These are phyloP conservation scores for Saccharomyces hybrid DNA, from an alignment of 1,139 yeast genomes.

Conservation along the genomic window DNA sequence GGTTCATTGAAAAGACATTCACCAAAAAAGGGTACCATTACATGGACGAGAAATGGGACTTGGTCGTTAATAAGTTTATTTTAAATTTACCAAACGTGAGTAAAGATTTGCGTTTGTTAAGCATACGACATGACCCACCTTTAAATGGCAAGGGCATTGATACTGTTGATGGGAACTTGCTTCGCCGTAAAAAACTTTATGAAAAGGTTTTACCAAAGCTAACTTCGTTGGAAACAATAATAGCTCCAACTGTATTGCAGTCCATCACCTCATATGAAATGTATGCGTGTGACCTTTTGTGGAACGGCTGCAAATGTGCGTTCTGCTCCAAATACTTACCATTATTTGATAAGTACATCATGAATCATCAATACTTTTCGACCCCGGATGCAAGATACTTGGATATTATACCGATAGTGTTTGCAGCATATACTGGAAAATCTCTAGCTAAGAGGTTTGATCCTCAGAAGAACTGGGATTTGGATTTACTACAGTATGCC, in stretches of 20 bases:
- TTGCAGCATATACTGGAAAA: slow-evolving; percentile 47
- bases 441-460: slow-evolving; percentile 35
- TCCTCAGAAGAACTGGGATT: slow-evolving; percentile 28
- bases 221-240: slow-evolving; percentile 36
- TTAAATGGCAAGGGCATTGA: slow-evolving; percentile 42
- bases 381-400: slow-evolving; percentile 39
- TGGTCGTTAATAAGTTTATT: slow-evolving; percentile 41
- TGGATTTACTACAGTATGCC: slow-evolving; percentile 23
- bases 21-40: slow-evolving; percentile 39
- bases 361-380: slow-evolving; percentile 56
- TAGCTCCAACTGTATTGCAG: slow-evolving; percentile 53
- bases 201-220: slow-evolving; percentile 43
- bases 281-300: slow-evolving; percentile 55
- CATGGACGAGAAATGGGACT: slow-evolving; percentile 51
- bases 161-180: slow-evolving; percentile 66
- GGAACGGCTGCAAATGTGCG: slow-evolving; percentile 69
- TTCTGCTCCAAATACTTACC: slow-evolving; percentile 46
- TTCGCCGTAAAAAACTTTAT: slow-evolving; percentile 48
- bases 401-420: slow-evolving; percentile 53
- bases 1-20: slow-evolving; percentile 42
- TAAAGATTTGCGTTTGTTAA: slow-evolving; percentile 34
- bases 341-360: slow-evolving; percentile 48
- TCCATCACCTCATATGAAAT: slow-evolving; percentile 62
- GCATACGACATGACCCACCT: slow-evolving; percentile 49
- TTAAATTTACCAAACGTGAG: slow-evolving; percentile 33